Conservation (phyloP, 2,329 filamentous ascomycete genomes). For the Aspergillus glaucus region DNA sequence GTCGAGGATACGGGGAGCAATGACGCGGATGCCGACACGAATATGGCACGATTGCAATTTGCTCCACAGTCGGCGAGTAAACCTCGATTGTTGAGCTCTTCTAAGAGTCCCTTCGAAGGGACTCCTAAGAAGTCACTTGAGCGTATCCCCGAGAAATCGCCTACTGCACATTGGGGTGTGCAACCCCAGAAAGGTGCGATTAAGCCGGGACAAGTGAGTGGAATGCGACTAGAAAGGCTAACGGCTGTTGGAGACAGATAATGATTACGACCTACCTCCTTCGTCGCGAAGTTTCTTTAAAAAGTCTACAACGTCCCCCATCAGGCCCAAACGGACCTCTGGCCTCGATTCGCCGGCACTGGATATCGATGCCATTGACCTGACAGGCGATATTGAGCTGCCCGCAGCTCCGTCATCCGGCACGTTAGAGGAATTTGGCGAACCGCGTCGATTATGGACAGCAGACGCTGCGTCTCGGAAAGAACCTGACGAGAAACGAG, state of each 20-base stretch:
- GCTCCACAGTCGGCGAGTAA: conserved; percentile 35
- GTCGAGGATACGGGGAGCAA: conserved; percentile 18
- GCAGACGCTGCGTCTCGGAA: conserved; percentile 37
- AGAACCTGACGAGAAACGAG: conserved; percentile 31
- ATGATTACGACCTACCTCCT: conserved; percentile 10
- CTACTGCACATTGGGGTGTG: conserved; percentile 3
- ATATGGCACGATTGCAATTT: conserved; percentile 42
- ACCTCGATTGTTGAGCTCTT: conserved; percentile 33
- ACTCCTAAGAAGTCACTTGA: conserved; percentile 17
- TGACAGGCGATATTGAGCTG: conserved; percentile 34
- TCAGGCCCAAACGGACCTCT: conserved; percentile 11
- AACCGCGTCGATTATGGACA: conserved; percentile 37
- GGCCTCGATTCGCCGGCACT: conserved; percentile 14
- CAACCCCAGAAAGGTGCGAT: conserved; percentile 19
- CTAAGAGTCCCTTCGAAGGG: conserved; percentile 14
- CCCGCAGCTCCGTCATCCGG: conserved; percentile 31
- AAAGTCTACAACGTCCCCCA: conserved; percentile 15
- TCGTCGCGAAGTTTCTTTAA: conserved; percentile 11
- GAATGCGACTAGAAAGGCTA: conserved; percentile 2
- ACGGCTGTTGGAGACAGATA: conserved; percentile 8
- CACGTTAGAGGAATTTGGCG: conserved; percentile 35
- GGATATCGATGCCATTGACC: conserved; percentile 41
- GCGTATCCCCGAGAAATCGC: conserved; percentile 8
- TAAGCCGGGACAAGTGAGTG: neutral
- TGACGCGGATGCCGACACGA: conserved; percentile 20